Conservation (phyloP, 768 basidiomycete species). For the Coprinopsis sp. region DNA sequence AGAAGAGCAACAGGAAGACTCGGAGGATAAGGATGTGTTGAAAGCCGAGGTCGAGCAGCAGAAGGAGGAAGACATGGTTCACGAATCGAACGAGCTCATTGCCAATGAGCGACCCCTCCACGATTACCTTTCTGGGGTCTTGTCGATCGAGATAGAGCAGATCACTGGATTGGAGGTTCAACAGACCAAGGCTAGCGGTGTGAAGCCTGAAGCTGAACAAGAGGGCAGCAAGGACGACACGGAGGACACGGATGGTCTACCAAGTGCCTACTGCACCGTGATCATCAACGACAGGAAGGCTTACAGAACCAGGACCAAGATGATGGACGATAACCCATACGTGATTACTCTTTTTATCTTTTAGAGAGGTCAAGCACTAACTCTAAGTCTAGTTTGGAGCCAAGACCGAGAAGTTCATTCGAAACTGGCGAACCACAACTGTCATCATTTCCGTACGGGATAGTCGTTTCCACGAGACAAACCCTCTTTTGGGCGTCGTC, state of each 20-base stretch:
- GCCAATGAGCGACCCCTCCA: slow-evolving; percentile 48
- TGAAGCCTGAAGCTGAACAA: slow-evolving; percentile 47
- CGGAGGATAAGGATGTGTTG: slow-evolving; percentile 38
- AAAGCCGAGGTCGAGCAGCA: slow-evolving; percentile 30
- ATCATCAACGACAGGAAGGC: slow-evolving; percentile 40
- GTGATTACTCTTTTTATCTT: slow-evolving; percentile 23
- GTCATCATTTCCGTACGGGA: slow-evolving; percentile 67
- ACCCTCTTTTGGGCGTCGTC: slow-evolving; percentile 70
- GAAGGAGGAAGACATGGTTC: slow-evolving; percentile 33
- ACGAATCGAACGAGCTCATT: slow-evolving; percentile 36
- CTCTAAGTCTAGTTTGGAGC: slow-evolving; percentile 43
- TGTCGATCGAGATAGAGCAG: slow-evolving; percentile 63
- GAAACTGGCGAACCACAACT: slow-evolving; percentile 55
- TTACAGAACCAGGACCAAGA: slow-evolving; percentile 43
- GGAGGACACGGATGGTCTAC: slow-evolving; percentile 55
- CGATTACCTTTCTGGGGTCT: slow-evolving; percentile 61
- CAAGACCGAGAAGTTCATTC: slow-evolving; percentile 64
- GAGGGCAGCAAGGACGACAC: slow-evolving; percentile 53
- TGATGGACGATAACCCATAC: slow-evolving; percentile 41
- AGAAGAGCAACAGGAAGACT: neutral
- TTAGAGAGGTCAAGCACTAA: neutral
- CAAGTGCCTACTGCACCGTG: slow-evolving; percentile 55
- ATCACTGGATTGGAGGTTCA: slow-evolving; percentile 59
- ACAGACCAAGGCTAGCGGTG: slow-evolving; percentile 49
- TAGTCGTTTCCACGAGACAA: slow-evolving; percentile 48